Base-by-base conservation (phyloP, 345 rosid species). In the Bruguiera gymnorhiza region DNA sequence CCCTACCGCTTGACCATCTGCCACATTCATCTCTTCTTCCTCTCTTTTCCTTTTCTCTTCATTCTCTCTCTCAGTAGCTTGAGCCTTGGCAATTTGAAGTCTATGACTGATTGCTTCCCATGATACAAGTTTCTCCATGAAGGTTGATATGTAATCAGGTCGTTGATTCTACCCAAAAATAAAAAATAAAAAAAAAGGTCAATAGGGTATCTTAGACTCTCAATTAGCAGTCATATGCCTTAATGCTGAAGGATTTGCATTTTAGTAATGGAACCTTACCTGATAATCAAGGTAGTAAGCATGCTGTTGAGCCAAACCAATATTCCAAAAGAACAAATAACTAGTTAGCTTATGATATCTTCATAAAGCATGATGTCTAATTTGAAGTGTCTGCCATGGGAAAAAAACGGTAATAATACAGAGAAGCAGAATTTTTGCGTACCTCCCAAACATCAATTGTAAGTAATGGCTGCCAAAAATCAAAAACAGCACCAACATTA, bases 371-470 rank as follows among this genome's bases (percentile, higher is more conserved):
- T 10, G 15, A 9, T 21, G 29, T 10, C 9, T 24, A 24, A 24
- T 9, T 10, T 24, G 13, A 54, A 54, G n/a, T 54, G 11, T 54
- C 15, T 6, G 26, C 58, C 58, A 54, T 0, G 16, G 5, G 0
- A 15, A 15, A 54, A 21, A 23, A 20, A 54, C 1, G 26, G 26
- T 2, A 21, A 54, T 21, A 24, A 56, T 24, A 27, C 24, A 29
- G 52, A 27, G 20, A 29, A 52, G 52, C 34, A 46, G 32, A 64
- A 36, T 10, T 29, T 29, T 63, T 66, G n/a, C 46, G 10, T 87
- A 94, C 98, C 98, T 91, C 99, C 97, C 99, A 95, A 19, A 89
- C 88, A 79, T 95, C 99, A 73, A 95, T 86, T 24, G 96, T 81
- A 53, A 89, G 97, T 69, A 95, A 90, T 37, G 97, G 96, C 99